Evolutionary conservation across 2,329 filamentous ascomycete species (phyloP).

Genomic region (Tothia fuscella): DNA sequence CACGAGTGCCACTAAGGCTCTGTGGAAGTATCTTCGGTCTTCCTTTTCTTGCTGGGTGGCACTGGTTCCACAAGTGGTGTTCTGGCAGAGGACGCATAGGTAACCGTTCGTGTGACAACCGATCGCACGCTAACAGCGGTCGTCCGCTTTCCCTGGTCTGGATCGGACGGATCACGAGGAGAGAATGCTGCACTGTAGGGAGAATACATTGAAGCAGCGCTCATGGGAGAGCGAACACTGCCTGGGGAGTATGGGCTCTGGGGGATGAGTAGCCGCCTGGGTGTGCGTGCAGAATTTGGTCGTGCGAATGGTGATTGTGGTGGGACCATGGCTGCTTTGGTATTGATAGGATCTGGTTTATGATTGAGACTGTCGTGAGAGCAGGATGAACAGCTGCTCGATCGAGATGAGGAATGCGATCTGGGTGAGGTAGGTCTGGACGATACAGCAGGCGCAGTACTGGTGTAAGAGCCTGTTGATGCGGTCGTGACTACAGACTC

Average conservation of each 20-base stretch:
- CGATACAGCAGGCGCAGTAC: slow-evolving; percentile 13
- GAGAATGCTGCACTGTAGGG: slow-evolving; percentile 65
- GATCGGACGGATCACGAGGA: slow-evolving; percentile 67
- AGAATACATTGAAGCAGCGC: slow-evolving; percentile 49
- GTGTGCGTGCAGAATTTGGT: slow-evolving; percentile 48
- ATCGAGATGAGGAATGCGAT: slow-evolving; percentile 20
- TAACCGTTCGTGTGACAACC: slow-evolving; percentile 88
- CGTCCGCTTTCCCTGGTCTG: slow-evolving; percentile 52
- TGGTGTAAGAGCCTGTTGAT: slow-evolving; percentile 6
- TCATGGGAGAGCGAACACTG: slow-evolving; percentile 54
- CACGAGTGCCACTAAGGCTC: too few species aligned
- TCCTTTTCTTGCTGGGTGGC: slow-evolving; percentile 86
- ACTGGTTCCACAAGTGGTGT: slow-evolving; percentile 56
- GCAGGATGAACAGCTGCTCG: slow-evolving; percentile 27
- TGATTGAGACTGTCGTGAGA: neutral
- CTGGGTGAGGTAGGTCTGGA: slow-evolving; percentile 23
- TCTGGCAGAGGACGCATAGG: slow-evolving; percentile 57
- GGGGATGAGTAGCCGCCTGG: slow-evolving; percentile 61
- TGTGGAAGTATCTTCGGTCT: too few species aligned
- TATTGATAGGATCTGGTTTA: slow-evolving; percentile 9
- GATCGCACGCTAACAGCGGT: slow-evolving; percentile 63
- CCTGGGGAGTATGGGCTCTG: slow-evolving; percentile 57
- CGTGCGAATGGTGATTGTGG: slow-evolving; percentile 51
- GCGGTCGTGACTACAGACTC: slow-evolving; percentile 25
- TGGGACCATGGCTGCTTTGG: slow-evolving; percentile 27